Evolutionary conservation across 129 eudicot species (phyloP).

Genomic region (Flaveria bidentis): DNA sequence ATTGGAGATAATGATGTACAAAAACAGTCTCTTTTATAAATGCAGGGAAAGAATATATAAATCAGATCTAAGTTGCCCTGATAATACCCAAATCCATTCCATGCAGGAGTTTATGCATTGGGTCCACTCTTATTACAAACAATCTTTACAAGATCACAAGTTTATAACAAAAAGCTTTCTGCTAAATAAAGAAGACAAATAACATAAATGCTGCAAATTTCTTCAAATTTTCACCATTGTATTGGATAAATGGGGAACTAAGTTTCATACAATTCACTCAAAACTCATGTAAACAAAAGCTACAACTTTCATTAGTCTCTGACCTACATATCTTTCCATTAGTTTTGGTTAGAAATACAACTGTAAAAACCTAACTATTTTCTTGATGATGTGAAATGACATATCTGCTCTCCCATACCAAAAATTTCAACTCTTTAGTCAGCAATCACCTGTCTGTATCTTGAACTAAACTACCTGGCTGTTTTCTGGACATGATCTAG

Average conservation of each 20-base stretch:
- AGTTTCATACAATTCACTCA: conserved; percentile 19
- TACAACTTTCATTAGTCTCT: conserved; percentile 26
- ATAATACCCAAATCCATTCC: too few relatives aligned
- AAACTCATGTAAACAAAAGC: conserved; percentile 11
- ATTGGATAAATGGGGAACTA: conserved; percentile 12
- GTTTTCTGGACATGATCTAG: conserved; percentile 57
- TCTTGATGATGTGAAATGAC: conserved; percentile 25
- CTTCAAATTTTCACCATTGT: conserved; percentile 24
- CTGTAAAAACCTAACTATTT: conserved; percentile 11
- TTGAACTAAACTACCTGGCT: conserved; percentile 45
- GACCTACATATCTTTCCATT: conserved; percentile 27
- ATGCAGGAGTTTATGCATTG: too few relatives aligned
- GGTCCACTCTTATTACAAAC: too few relatives aligned
- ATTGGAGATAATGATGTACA: too few relatives aligned
- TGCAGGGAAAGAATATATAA: too few relatives aligned
- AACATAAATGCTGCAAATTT: conserved; percentile 8
- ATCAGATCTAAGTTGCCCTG: too few relatives aligned
- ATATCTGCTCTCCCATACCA: conserved; percentile 26
- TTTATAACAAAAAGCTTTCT: not conserved
- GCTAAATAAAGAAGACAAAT: not conserved
- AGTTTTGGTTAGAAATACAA: conserved; percentile 34
- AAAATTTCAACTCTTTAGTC: conserved; percentile 35
- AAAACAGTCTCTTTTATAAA: too few relatives aligned
- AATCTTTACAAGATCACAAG: conserved; percentile 1
- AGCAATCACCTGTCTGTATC: conserved; percentile 33